Evolutionary conservation across 2,329 filamentous ascomycete genomes (phyloP).

Genomic region (Juglanconis juglandina): DNA sequence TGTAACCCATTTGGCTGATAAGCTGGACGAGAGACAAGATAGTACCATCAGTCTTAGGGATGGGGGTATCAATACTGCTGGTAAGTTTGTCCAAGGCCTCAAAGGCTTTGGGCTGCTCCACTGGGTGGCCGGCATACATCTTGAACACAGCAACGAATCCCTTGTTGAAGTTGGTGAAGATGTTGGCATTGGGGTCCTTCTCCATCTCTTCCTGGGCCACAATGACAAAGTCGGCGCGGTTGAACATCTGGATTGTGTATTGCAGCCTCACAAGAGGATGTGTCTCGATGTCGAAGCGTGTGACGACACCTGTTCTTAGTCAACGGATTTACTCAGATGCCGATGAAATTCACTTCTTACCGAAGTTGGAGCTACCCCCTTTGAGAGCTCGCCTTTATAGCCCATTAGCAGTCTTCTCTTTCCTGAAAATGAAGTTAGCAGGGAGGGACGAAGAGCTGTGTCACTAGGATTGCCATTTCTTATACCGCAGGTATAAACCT

Average conservation of each 20-base stretch:
- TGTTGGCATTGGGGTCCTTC: conserved; percentile 16
- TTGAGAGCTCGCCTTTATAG: conserved; percentile 16
- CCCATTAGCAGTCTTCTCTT: neutral
- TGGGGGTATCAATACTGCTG: neutral
- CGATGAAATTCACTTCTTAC: conserved; percentile 2
- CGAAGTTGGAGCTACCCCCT: conserved; percentile 21
- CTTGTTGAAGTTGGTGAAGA: conserved; percentile 17
- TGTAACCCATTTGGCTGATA: neutral
- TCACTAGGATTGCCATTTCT: no score
- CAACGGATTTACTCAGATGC: neutral
- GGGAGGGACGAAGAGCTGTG: no score
- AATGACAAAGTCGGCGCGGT: conserved; percentile 13
- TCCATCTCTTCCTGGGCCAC: conserved; percentile 21
- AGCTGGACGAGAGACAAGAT: neutral
- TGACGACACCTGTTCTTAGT: conserved; percentile 19
- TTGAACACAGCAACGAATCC: conserved; percentile 11
- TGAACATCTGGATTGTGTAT: conserved; percentile 20
- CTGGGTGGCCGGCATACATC: conserved; percentile 17
- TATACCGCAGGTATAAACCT: no score
- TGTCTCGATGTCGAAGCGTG: conserved; percentile 19
- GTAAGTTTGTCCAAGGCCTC: conserved; percentile 17
- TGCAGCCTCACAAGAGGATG: conserved; percentile 18
- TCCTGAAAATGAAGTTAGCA: neutral
- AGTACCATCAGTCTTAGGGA: neutral
- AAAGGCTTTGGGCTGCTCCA: conserved; percentile 12